phyloP scores from a whole-genome alignment of 768 basidiomycete species.

The Kwoniella bestiolae region DNA sequence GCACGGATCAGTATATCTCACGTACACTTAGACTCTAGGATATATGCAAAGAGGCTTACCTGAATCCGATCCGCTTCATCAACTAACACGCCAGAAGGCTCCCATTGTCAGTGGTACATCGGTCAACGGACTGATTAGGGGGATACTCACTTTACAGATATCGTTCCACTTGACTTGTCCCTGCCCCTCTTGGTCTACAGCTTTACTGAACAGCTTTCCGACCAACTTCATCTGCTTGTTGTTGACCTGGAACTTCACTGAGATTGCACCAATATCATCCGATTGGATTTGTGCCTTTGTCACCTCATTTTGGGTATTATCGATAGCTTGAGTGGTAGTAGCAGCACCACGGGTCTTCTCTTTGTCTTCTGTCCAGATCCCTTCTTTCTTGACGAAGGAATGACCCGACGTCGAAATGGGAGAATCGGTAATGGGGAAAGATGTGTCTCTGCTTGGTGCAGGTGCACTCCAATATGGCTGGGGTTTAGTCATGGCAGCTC shows the following conservation, averaged over 20 bases:
- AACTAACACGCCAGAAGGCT: too few relatives aligned
- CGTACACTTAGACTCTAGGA: background rate
- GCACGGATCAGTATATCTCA: background rate
- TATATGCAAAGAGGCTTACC: background rate
- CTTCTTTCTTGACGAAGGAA: background rate
- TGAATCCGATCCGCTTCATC: constrained; percentile 1
- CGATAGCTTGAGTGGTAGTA: background rate
- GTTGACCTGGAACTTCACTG: constrained; percentile 3
- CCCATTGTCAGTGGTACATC: background rate
- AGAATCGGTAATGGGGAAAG: background rate
- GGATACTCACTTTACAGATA: constrained; percentile 3
- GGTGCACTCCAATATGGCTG: background rate
- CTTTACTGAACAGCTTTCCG: background rate
- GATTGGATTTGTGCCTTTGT: background rate
- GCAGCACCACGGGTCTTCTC: background rate
- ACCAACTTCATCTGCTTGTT: constrained; percentile 9
- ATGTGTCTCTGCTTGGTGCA: background rate
- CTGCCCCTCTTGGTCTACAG: background rate
- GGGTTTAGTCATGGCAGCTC: background rate
- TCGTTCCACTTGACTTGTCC: constrained; percentile 14
- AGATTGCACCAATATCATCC: background rate
- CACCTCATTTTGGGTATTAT: background rate
- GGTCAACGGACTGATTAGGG: background rate
- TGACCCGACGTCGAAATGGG: background rate
- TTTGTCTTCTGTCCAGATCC: background rate